phyloP scores from a whole-genome alignment of 1,284 basidiomycete species.

The Rhodotorula sp. region DNA sequence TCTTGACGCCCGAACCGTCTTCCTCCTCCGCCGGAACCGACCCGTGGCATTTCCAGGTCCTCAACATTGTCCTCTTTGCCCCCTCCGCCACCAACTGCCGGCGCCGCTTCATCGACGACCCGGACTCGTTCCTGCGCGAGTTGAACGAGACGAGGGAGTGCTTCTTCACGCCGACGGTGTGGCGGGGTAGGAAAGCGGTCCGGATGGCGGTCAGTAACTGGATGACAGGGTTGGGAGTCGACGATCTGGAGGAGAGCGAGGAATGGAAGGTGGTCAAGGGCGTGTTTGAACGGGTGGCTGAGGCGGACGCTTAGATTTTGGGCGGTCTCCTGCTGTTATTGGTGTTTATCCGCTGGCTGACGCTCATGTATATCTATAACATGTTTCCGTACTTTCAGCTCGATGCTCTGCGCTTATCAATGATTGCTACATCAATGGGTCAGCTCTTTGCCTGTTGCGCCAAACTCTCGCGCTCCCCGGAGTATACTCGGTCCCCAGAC shows the following conservation, averaged over 20 bases:
- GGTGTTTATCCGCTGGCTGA: neutral
- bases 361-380: neutral
- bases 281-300: constrained; percentile 43
- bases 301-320: neutral
- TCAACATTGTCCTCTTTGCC: constrained; percentile 56
- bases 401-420: neutral
- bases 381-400: neutral
- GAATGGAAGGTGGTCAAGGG: constrained; percentile 43
- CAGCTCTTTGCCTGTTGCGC: too few relatives aligned
- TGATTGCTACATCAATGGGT: too few relatives aligned
- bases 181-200: constrained; percentile 51
- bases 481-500: too few relatives aligned
- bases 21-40: neutral
- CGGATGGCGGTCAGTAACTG: constrained; percentile 56
- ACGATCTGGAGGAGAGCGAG: constrained; percentile 41
- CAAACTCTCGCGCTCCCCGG: too few relatives aligned
- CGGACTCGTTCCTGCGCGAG: constrained; percentile 44
- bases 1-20: constrained; percentile 13
- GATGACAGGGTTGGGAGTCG: constrained; percentile 45
- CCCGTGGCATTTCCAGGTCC: constrained; percentile 38
- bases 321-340: neutral
- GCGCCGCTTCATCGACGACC: constrained; percentile 30
- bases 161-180: constrained; percentile 53
- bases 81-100: constrained; percentile 44
- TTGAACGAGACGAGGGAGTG: constrained; percentile 51